Conservation (phyloP, 371 early-diverging fungal genomes). For the Vairimorpha necatrix region DNA sequence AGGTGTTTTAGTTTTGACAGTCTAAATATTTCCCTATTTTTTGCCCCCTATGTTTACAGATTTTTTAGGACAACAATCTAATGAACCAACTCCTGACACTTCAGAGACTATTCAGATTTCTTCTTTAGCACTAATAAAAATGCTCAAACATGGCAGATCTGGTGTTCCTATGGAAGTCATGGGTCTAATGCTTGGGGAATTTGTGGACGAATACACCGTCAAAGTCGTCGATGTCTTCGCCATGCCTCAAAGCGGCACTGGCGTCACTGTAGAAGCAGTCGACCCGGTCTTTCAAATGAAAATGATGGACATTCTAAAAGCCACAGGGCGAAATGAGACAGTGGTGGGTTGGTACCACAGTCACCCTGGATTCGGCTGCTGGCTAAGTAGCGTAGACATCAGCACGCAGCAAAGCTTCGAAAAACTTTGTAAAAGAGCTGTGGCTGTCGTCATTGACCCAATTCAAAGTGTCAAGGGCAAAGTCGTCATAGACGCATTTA, state of each 20-base stretch:
- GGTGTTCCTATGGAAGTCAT: constrained; percentile 99
- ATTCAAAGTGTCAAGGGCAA: constrained; percentile 99
- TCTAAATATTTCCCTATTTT: too few relatives aligned
- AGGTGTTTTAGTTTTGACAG: too few relatives aligned
- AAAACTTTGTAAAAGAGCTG: constrained; percentile 84
- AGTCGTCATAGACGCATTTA: constrained; percentile 99
- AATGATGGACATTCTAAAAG: constrained; percentile 98
- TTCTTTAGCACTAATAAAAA: constrained; percentile 91
- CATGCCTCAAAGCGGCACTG: constrained; percentile 99
- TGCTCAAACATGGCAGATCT: constrained; percentile 77
- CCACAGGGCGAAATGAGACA: constrained; percentile 92
- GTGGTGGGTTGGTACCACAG: constrained; percentile 99
- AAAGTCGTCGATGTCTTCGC: constrained; percentile 99
- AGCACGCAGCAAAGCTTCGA: constrained; percentile 96
- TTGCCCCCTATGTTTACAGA: constrained; percentile 20
- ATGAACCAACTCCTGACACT: constrained; percentile 72
- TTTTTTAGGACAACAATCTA: constrained; percentile 22
- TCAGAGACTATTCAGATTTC: constrained; percentile 98
- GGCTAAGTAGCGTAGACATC: constrained; percentile 97
- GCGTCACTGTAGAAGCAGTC: constrained; percentile 97
- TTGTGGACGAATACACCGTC: constrained; percentile 98
- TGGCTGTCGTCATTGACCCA: constrained; percentile 98
- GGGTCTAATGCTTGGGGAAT: constrained; percentile 99
- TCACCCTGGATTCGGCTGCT: constrained; percentile 99
- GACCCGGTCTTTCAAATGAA: constrained; percentile 99